A percentile compares a stretch with the other conserved stretches of the same genome.
These are phyloP conservation scores for Penicillium daleae DNA, from an alignment of 495 filamentous ascomycete species.

Conservation along the genomic window DNA sequence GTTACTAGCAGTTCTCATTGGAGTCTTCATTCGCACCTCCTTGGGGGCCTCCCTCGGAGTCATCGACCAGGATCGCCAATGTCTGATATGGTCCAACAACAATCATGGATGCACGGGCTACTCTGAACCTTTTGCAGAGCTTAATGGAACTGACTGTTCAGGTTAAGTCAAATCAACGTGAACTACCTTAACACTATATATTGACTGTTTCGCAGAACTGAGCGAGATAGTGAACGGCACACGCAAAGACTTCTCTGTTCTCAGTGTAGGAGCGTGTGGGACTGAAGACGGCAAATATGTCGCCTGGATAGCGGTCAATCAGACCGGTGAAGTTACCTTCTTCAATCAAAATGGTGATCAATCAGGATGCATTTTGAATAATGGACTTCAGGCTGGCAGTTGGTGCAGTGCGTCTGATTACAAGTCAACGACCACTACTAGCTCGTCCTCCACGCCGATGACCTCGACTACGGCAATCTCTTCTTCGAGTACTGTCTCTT, in stretches of 20 bases:
- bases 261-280: conserved; percentile 4
- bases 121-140: conserved; percentile 13
- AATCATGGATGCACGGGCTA: conserved; percentile 17
- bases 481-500: no score
- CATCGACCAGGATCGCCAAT: conserved; percentile 9
- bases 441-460: background rate
- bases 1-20: background rate
- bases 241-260: background rate
- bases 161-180: conserved; percentile 4
- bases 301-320: conserved; percentile 8
- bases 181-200: background rate
- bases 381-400: conserved; percentile 8
- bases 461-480: no score
- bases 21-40: background rate
- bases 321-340: conserved; percentile 9
- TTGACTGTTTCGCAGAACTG: background rate
- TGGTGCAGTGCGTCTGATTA: conserved; percentile 11
- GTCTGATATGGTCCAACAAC: conserved; percentile 16
- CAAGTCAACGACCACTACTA: background rate
- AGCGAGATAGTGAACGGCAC: conserved; percentile 1
- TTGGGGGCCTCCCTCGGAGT: conserved; percentile 2
- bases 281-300: conserved; percentile 1
- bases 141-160: conserved; percentile 16
- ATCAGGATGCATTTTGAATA: conserved; percentile 5
- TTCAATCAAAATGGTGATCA: conserved; percentile 12